phyloP scores from a whole-genome alignment of 2,329 filamentous ascomycete species.

The Piedraia hortae region DNA sequence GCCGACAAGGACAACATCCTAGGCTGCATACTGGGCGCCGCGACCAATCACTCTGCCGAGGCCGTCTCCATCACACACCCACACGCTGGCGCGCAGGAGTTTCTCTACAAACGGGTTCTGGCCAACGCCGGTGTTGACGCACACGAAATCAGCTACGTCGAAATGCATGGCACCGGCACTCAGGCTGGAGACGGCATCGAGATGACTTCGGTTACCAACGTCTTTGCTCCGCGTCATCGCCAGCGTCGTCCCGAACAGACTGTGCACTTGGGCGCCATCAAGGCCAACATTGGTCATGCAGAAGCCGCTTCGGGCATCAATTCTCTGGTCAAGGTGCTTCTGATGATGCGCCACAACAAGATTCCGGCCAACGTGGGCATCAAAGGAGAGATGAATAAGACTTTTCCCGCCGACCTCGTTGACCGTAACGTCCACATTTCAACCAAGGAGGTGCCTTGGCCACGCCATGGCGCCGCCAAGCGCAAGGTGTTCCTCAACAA shows the following conservation, averaged over 20 bases:
- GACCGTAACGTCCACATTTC: constrained; percentile 26
- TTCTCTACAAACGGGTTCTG: constrained; percentile 41
- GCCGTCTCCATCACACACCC: constrained; percentile 65
- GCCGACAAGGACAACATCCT: constrained; percentile 44
- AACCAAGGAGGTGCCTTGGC: constrained; percentile 18
- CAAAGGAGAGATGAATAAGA: constrained; percentile 27
- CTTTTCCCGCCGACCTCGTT: constrained; percentile 24
- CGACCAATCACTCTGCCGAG: constrained; percentile 60
- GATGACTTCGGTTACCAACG: constrained; percentile 45
- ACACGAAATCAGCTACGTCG: constrained; percentile 53
- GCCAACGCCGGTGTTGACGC: constrained; percentile 48
- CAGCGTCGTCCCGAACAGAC: constrained; percentile 22
- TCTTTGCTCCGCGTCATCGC: constrained; percentile 28
- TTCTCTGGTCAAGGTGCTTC: constrained; percentile 24
- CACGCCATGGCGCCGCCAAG: constrained; percentile 21
- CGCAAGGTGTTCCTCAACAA: constrained; percentile 25
- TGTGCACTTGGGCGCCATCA: constrained; percentile 26
- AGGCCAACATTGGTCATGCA: constrained; percentile 27
- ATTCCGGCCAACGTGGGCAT: constrained; percentile 28
- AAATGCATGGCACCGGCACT: constrained; percentile 76
- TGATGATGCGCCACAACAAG: constrained; percentile 26
- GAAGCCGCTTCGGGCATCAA: constrained; percentile 28
- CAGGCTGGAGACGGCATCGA: constrained; percentile 64
- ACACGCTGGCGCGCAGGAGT: constrained; percentile 47
- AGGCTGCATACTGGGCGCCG: constrained; percentile 46